Percentiles rank a stretch among this genome's conserved stretches.
Evolutionary conservation across 495 filamentous ascomycete species (phyloP).

Genomic region (Lichina pygmaea): DNA sequence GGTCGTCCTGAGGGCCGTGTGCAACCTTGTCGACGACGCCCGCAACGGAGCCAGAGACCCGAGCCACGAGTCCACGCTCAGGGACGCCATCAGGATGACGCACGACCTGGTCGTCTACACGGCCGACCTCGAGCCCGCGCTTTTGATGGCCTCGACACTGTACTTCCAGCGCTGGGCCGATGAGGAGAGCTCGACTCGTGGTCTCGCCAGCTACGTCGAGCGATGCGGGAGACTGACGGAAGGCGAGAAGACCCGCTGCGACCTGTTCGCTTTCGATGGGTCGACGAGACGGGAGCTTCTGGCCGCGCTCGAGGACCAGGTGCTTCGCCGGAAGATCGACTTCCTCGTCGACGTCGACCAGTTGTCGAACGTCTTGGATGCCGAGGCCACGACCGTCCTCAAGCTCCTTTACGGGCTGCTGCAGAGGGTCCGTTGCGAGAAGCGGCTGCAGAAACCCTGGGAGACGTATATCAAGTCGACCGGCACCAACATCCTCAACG

Average conservation of each 20-base stretch:
- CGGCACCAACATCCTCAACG: conserved; percentile 56
- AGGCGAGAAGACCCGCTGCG: conserved; percentile 44
- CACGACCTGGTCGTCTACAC: conserved; percentile 56
- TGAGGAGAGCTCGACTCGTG: conserved; percentile 22
- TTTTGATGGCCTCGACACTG: conserved; percentile 33
- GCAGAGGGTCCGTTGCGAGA: conserved; percentile 30
- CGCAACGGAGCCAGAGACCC: conserved; percentile 13
- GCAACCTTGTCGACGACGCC: conserved; percentile 46
- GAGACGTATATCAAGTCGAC: conserved; percentile 47
- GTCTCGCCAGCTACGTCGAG: conserved; percentile 43
- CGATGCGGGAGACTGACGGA: conserved; percentile 36
- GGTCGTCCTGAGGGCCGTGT: conserved; percentile 42
- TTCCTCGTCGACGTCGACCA: conserved; percentile 33
- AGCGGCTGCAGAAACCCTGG: conserved; percentile 41
- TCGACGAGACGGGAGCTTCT: conserved; percentile 57
- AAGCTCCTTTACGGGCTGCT: conserved; percentile 55
- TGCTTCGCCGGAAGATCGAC: conserved; percentile 32
- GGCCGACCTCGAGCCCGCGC: conserved; percentile 47
- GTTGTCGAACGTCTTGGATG: conserved; percentile 39
- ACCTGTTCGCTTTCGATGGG: conserved; percentile 49
- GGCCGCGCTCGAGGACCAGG: conserved; percentile 33
- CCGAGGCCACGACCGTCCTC: conserved; percentile 35
- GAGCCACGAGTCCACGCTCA: conserved; percentile 15
- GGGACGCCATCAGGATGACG: conserved; percentile 54
- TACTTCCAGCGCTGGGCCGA: conserved; percentile 42